Base-by-base conservation (phyloP, 345 rosid genomes). In the Arabis hirsuta region DNA sequence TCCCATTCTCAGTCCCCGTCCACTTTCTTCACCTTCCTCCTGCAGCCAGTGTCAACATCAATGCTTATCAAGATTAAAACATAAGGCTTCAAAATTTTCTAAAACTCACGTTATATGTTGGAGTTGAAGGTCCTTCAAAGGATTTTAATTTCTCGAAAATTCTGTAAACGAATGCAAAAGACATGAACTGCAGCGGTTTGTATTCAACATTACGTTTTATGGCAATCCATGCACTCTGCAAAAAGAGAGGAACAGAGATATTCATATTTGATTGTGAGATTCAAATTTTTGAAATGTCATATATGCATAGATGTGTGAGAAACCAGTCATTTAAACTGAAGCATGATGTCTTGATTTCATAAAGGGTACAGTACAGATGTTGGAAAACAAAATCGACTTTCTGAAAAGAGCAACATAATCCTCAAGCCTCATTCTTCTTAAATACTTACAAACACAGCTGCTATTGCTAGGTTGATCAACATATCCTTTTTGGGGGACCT, bases 11-110 rank as follows among this genome's bases (percentile, higher is more conserved):
- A 91, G 26, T 38, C 84, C 87, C 55, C 89, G 81, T 19, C 92
- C 94, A 31, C 77, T 82, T 56, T 95, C 99, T 83, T 84, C 92
- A 41, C 97, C 97, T 29, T 88, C 97, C 84, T 86, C 98, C 99
- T 96, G 88, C 80, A 85, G 69, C 20, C 73, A 80, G 72, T 62
- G 71, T 68, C 64, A 84, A 60, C 46, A 52, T 20, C 64, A 78
- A 50, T 41, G 47, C 58, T 39, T 59, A 45, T 46, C 42, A 72
- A 48, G 51, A 67, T 47, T 7, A 48, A 22, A 31, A 34, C 67
- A 69, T 14, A 71, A 51, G 3, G 41, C 26, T 26, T 53, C 9
- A 26, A 38, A 9, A 3, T 4, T 12, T 2, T 8, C 34, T 11
- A 52, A 41, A 32, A 71, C 94, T 86, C 71, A 96, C 99, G 0